Evolutionary conservation across 495 filamentous ascomycete species (phyloP), one percentile per base, ranked within the genome.

Genomic region (Neurospora sp.): DNA sequence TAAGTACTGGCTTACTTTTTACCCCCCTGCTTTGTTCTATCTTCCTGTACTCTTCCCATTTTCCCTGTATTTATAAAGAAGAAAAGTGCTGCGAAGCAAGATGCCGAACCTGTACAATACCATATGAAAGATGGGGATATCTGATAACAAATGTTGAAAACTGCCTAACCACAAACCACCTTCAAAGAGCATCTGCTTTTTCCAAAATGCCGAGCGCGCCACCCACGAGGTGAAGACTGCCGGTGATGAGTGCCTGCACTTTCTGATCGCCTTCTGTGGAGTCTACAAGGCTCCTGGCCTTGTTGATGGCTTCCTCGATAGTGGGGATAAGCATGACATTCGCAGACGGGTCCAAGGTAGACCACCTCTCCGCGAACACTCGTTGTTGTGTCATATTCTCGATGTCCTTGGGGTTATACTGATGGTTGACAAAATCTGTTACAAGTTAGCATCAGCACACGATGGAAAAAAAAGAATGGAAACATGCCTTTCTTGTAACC

Each of bases 261-360:
- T 79, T 80, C 69, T 80, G 76, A 0, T 72, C 81, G 39, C 76
- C 77, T 37, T 75, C 66, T 16, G 77, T 20, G 2, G 70, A 70
- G 3, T 74, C 76, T 6, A 77, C 77, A 6, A 94, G 76, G 6
- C 84, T 83, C 44, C 91, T 85, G 4, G 91, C 90, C 76, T 84
- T 87, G 38, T 86, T 88, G 66, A 98, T 88, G 20, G 94, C 94
- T 73, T 97, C 94, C 77, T 98, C 94, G 54, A 98, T 93, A 3
- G 90, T 97, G 14, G 86, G 84, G 54, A 91, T 84, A 0, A 96
- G 92, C 70, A 86, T 81, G 0, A 93, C 87, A 42, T 89, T 82
- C 0, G 90, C 85, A 6, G 72, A 75, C 0, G 88, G 84, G 74
- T 94, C 93, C 39, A 96, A 84, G 4, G 84, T 79, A 31, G 83